These are phyloP conservation scores for Apiotrichum mycotoxinovorans DNA, from an alignment of 1,284 basidiomycete species.

Conservation along the genomic window DNA sequence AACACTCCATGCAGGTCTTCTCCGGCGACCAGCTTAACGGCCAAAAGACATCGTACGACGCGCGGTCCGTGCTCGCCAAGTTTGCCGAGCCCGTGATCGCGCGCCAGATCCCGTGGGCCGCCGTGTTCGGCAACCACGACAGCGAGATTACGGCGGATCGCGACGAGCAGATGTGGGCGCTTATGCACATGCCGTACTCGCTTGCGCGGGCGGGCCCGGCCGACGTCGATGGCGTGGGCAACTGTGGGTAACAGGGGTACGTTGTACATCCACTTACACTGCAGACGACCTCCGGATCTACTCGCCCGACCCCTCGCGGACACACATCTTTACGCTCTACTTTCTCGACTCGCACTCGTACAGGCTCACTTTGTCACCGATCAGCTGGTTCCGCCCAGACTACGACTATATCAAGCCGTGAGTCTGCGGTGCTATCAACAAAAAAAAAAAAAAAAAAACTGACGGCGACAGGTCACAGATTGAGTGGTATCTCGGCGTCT, in stretches of 20 bases:
- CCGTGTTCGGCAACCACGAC: slow-evolving; percentile 91
- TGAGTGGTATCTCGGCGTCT: slow-evolving; percentile 80
- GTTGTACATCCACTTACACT: slow-evolving; percentile 55
- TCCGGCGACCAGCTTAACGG: slow-evolving; percentile 78
- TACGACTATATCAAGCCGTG: slow-evolving; percentile 72
- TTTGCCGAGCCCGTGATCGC: slow-evolving; percentile 73
- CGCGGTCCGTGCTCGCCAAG: slow-evolving; percentile 78
- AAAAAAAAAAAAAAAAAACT: not conserved
- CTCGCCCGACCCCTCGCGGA: slow-evolving; percentile 63
- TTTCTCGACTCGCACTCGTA: slow-evolving; percentile 88
- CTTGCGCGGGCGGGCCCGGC: slow-evolving; percentile 73
- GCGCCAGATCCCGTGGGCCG: slow-evolving; percentile 78
- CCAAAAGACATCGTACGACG: slow-evolving; percentile 82
- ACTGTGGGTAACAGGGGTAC: slow-evolving; percentile 56
- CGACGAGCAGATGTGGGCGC: slow-evolving; percentile 62
- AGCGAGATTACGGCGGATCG: slow-evolving; percentile 62
- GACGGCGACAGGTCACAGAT: slow-evolving; percentile 59
- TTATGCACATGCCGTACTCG: slow-evolving; percentile 79
- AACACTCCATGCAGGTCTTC: slow-evolving; percentile 54
- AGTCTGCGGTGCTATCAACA: too few species aligned
- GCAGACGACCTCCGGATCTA: slow-evolving; percentile 45
- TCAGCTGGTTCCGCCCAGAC: slow-evolving; percentile 41
- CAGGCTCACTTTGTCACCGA: slow-evolving; percentile 54
- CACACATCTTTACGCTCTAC: slow-evolving; percentile 82
- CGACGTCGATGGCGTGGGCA: slow-evolving; percentile 77